Evolutionary conservation across 768 basidiomycete species (phyloP).

Genomic region (Boletus speciosus): DNA sequence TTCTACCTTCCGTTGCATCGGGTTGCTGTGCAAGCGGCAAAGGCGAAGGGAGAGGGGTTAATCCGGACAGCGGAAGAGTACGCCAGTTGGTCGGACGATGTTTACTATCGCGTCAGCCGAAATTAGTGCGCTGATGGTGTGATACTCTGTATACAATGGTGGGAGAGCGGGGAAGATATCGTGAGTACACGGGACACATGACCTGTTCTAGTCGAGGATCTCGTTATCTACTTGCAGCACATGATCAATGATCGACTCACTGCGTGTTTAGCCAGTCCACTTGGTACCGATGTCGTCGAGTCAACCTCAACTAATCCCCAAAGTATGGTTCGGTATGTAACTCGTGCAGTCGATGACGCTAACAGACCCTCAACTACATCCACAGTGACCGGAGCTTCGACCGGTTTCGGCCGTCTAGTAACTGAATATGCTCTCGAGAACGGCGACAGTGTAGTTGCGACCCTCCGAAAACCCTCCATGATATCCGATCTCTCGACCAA

Average conservation of each 20-base stretch:
- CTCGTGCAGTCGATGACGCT: background rate
- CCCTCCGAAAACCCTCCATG: constrained; percentile 39
- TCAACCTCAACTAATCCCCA: constrained; percentile 1
- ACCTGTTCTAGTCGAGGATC: background rate
- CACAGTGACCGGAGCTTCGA: constrained; percentile 41
- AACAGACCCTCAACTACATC: background rate
- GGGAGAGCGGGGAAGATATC: background rate
- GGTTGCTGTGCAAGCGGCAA: constrained; percentile 21
- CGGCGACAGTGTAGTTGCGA: constrained; percentile 43
- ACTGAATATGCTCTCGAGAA: constrained; percentile 34
- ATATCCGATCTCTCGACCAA: constrained; percentile 30
- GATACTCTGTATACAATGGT: background rate
- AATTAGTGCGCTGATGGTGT: constrained; percentile 5
- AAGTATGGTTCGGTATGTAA: constrained; percentile 25
- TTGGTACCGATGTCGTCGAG: background rate
- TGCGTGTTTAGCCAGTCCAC: background rate
- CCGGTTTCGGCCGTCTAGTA: constrained; percentile 38
- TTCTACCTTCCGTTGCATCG: constrained; percentile 26
- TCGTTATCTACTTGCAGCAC: background rate
- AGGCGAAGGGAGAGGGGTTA: constrained; percentile 19
- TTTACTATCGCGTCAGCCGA: constrained; percentile 13
- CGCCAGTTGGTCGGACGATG: constrained; percentile 27
- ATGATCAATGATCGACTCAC: background rate
- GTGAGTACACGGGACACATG: background rate
- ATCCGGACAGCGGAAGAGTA: constrained; percentile 24